phyloP scores from a whole-genome alignment of 805 yeast genomes.

The Candida golubevii region DNA sequence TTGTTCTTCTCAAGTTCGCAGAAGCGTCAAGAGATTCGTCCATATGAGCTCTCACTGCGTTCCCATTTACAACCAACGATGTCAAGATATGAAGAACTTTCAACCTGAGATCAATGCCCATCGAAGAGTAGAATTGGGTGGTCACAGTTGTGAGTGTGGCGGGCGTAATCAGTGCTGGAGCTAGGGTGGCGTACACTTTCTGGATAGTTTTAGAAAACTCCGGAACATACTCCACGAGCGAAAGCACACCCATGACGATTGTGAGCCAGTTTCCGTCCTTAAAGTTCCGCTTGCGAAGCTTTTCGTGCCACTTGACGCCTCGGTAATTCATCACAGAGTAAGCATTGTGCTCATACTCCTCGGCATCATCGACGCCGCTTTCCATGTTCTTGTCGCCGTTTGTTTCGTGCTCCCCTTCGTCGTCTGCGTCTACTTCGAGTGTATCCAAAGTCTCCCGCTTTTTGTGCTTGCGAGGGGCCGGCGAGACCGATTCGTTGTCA shows the following conservation, averaged over 20 bases:
- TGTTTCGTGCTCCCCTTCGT: conserved; percentile 16
- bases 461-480: conserved; percentile 3
- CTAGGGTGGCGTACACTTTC: conserved; percentile 48
- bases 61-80: conserved; percentile 56
- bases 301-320: conserved; percentile 70
- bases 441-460: not conserved
- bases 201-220: conserved; percentile 48
- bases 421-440: conserved; percentile 11
- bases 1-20: conserved; percentile 56
- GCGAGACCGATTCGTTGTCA: conserved; percentile 6
- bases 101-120: conserved; percentile 53
- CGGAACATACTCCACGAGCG: conserved; percentile 53
- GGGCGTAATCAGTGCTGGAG: conserved; percentile 47
- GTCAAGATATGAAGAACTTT: conserved; percentile 58
- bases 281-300: conserved; percentile 69
- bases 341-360: conserved; percentile 37
- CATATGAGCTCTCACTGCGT: conserved; percentile 55
- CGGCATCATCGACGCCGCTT: conserved; percentile 14
- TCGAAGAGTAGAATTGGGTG: conserved; percentile 49
- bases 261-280: conserved; percentile 85
- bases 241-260: conserved; percentile 67
- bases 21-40: conserved; percentile 67
- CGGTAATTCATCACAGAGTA: conserved; percentile 50
- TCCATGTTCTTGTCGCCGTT: conserved; percentile 22
- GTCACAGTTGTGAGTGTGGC: conserved; percentile 49